phyloP scores from a whole-genome alignment of 495 filamentous ascomycete genomes.

The Darksidea phi region DNA sequence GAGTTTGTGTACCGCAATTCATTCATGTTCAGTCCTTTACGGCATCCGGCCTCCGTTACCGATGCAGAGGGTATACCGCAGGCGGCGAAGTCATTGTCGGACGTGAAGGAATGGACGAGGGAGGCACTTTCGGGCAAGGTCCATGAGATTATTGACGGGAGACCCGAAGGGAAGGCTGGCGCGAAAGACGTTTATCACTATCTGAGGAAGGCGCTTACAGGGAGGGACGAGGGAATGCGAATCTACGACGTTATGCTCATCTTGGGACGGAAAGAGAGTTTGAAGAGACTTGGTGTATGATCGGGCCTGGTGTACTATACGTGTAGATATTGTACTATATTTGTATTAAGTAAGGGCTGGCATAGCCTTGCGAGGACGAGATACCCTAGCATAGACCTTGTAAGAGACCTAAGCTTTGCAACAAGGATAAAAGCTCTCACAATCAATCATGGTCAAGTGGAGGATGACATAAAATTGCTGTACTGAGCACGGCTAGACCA shows the following conservation, averaged over 20 bases:
- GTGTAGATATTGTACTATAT: too few relatives aligned
- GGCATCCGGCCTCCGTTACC: slow-evolving; percentile 2
- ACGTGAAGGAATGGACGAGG: slow-evolving; percentile 22
- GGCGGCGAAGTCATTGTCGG: slow-evolving; percentile 6
- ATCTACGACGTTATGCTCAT: slow-evolving; percentile 39
- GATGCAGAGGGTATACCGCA: slow-evolving; percentile 6
- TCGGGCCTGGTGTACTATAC: neutral
- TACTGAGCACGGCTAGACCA: too few relatives aligned
- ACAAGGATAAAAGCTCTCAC: too few relatives aligned
- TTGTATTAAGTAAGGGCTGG: too few relatives aligned
- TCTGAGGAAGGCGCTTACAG: slow-evolving; percentile 33
- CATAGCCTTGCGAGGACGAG: too few relatives aligned
- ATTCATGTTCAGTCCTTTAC: slow-evolving; percentile 60
- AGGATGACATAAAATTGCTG: too few relatives aligned
- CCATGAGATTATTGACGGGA: slow-evolving; percentile 19
- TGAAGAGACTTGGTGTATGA: slow-evolving; percentile 35
- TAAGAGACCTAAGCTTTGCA: too few relatives aligned
- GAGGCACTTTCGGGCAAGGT: slow-evolving; percentile 16
- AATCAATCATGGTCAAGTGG: too few relatives aligned
- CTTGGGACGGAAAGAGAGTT: slow-evolving; percentile 37
- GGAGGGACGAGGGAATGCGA: slow-evolving; percentile 36
- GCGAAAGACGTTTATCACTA: slow-evolving; percentile 33
- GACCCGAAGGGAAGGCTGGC: neutral
- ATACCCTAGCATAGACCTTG: too few relatives aligned
- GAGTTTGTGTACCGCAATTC: slow-evolving; percentile 58